A percentile compares a stretch with the other conserved stretches of the same genome.
Conservation (phyloP, 345 rosid genomes). For the Balakata baccata region DNA sequence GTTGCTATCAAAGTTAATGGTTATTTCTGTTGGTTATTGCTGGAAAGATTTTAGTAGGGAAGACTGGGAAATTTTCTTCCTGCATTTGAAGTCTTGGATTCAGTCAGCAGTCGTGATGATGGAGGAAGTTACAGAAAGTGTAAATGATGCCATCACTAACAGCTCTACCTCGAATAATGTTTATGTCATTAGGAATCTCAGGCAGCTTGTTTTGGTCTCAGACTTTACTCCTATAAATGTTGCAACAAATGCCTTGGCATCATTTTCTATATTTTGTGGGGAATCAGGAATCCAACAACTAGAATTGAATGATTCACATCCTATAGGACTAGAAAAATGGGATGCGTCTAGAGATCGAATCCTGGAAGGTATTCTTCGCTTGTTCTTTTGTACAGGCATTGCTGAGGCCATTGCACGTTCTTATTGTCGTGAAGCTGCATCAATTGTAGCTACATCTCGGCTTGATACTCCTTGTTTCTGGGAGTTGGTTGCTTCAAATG, state of each 20-base stretch:
- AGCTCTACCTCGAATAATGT: constrained; percentile 39
- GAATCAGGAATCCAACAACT: constrained; percentile 33
- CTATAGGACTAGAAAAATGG: constrained; percentile 50
- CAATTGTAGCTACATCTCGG: constrained; percentile 58
- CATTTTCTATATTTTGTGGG: constrained; percentile 53
- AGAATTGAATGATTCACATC: constrained; percentile 29
- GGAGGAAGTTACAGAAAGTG: constrained; percentile 85
- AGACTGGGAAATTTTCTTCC: constrained; percentile 83
- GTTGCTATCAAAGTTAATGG: constrained; percentile 62
- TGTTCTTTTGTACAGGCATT: constrained; percentile 83
- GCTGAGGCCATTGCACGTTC: constrained; percentile 77
- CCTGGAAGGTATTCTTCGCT: constrained; percentile 74
- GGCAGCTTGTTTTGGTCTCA: constrained; percentile 48
- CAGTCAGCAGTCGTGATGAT: constrained; percentile 83
- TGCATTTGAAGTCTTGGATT: constrained; percentile 60
- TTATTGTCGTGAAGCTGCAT: constrained; percentile 59
- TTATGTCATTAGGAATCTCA: constrained; percentile 47
- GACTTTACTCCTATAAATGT: constrained; percentile 46
- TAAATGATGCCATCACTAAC: constrained; percentile 49
- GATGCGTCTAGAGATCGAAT: constrained; percentile 57
- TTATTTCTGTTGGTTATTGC: constrained; percentile 75
- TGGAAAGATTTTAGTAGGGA: constrained; percentile 70
- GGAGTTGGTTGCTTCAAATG: constrained; percentile 71
- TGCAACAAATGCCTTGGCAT: constrained; percentile 65
- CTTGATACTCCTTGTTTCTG: constrained; percentile 56